These are phyloP conservation scores for Ceratobasidium sp. DNA, from an alignment of 1,284 basidiomycete genomes.

Conservation along the genomic window DNA sequence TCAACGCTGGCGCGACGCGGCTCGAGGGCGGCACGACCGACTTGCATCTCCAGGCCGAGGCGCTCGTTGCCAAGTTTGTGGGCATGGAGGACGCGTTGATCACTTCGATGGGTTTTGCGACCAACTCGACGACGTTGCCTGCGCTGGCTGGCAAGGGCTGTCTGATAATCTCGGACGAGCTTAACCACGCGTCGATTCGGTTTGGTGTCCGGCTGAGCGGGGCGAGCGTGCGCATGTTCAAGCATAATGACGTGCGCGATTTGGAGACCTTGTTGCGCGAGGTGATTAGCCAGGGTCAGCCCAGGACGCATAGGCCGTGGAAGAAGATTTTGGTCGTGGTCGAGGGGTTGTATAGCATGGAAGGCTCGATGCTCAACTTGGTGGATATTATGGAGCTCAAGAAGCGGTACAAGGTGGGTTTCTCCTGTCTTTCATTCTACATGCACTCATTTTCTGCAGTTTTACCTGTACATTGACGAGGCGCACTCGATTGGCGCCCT, in stretches of 20 bases:
- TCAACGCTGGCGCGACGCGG: conserved; percentile 80
- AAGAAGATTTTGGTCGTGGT: conserved; percentile 97
- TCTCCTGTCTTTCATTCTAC: conserved; percentile 4
- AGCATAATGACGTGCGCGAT: conserved; percentile 93
- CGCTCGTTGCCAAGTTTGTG: conserved; percentile 89
- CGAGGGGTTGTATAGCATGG: conserved; percentile 98
- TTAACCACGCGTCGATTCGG: conserved; percentile 96
- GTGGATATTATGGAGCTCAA: conserved; percentile 89
- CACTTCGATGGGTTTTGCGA: conserved; percentile 97
- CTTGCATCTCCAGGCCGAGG: conserved; percentile 84
- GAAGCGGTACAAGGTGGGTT: conserved; percentile 90
- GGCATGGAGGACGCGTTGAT: conserved; percentile 91
- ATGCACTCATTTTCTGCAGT: conserved; percentile 62
- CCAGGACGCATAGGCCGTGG: conserved; percentile 97
- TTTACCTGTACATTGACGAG: conserved; percentile 96
- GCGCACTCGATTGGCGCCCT: conserved; percentile 97
- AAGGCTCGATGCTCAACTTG: conserved; percentile 91
- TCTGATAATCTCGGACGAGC: conserved; percentile 96
- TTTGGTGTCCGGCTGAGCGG: conserved; percentile 92
- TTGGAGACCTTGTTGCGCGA: conserved; percentile 88
- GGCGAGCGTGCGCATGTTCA: conserved; percentile 92
- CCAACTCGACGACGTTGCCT: conserved; percentile 95
- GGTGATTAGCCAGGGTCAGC: conserved; percentile 96
- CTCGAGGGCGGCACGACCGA: conserved; percentile 88
- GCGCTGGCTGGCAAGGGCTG: conserved; percentile 92